Base-by-base conservation (phyloP, 768 basidiomycete genomes). In the Collybia sp. region DNA sequence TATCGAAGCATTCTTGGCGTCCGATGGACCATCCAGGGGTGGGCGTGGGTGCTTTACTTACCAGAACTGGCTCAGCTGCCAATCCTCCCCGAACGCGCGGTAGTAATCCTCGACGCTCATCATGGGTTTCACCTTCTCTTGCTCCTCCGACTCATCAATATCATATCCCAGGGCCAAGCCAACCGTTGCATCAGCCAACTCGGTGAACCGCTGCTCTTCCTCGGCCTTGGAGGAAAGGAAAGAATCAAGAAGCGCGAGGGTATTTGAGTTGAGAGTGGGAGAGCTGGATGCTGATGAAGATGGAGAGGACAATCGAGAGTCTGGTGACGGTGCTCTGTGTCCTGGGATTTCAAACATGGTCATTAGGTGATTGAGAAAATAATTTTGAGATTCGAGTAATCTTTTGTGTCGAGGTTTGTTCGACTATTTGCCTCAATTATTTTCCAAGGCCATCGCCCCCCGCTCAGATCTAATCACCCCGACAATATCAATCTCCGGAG, bases 1-100 rank as follows among this genome's bases (percentile, higher is more conserved):
- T 25, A 25, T 25, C 8, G 8, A 4, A 8, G 25, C 8, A 25
- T 25, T 25, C 25, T 25, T 25, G 25, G 25, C 25, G 25, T 25
- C 25, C 25, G 25, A 8, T 25, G 25, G 25, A 25, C 25, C 25
- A 8, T 25, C 25, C 25, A 25, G 25, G 25, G 25, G 25, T 25
- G 8, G 25, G 25, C 30, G 38, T 16, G 13, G 15, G 12, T 25
- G 13, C 39, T 19, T 33, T 20, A 62, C 73, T 66, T 58, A 73
- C 72, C 74, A 75, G 49, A 75, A 74, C 58, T 76, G 73, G 53
- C 71, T 74, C 35, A 75, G 64, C 53, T 76, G 72, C 73, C 73
- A 75, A 58, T 73, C 71, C 58, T 75, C 73, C 13, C 69, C 63
- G 44, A 76, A 76, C 12, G 68, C 65, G 31, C 58, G 51, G 20